Evolutionary conservation across 805 yeast genomes (phyloP), one percentile per base, ranked within the genome.

Genomic region (Kazachstania africana): DNA sequence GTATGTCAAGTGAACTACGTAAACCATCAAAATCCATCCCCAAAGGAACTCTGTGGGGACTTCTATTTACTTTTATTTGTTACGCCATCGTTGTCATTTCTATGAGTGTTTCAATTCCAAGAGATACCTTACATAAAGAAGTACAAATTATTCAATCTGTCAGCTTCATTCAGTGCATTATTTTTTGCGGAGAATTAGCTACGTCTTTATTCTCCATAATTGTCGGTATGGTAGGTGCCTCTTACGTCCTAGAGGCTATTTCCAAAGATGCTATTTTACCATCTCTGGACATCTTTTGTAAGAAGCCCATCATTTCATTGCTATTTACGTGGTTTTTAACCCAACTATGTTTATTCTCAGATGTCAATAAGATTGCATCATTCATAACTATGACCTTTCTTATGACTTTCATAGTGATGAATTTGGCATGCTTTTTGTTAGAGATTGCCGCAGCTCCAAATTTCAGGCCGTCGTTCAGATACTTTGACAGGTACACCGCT

Each of bases 201-300:
- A 88, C 96, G 0, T 78, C 95, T 0, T 59, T 91, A 12, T 91
- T 91, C 50, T 85, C 96, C 0, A 84, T 88, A 3, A 80, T 93
- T 42, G 93, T 91, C 60, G 98, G 99, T 33, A 70, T 93, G 32
- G 84, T 91, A 5, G 97, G 98, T 12, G 95, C 97, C 0, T 94
- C 96, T 0, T 76, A 83, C 35, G 74, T 91, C 36, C 59, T 91
- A 21, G 87, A 81, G 43, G 98, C 98, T 0, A 84, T 91, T 38
- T 81, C 97, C 0, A 72, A 78, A 44, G 99, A 91, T 55, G 67
- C 68, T 26, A 78, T 91, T 30, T 62, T 91, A n/a, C 98, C 97
- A 0, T 87, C 84, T 0, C 56, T 85, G 9, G 52, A 66, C 0
- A 34, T 65, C 0, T 81, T 88, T 45, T 67, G 73, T n/a, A 55